Conservation (phyloP, 2,329 filamentous ascomycete genomes). For the Clonostachys byssicola region DNA sequence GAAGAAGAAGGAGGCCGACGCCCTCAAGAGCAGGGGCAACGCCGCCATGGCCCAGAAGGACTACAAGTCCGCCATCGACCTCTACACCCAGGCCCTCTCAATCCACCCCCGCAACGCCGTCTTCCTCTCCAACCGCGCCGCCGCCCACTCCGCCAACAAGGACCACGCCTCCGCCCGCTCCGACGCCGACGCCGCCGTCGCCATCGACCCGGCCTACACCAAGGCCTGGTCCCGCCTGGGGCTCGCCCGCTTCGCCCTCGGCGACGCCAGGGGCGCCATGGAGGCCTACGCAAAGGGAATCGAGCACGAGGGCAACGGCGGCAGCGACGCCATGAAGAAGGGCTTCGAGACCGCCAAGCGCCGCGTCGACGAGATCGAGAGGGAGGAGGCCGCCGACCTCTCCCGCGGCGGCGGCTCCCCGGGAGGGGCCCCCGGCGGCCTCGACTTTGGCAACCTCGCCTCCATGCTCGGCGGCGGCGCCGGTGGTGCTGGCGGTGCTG, state of each 20-base stretch:
- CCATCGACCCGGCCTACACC: slow-evolving; percentile 86
- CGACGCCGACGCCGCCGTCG: slow-evolving; percentile 88
- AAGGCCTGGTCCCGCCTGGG: slow-evolving; percentile 96
- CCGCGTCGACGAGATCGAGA: slow-evolving; percentile 74
- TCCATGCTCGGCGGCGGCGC: slow-evolving; percentile 63
- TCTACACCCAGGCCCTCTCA: slow-evolving; percentile 83
- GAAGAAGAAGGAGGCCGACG: slow-evolving; percentile 77
- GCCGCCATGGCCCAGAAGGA: slow-evolving; percentile 94
- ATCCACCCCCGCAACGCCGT: slow-evolving; percentile 85
- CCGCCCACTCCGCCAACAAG: slow-evolving; percentile 79
- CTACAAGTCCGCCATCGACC: slow-evolving; percentile 74
- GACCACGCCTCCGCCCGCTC: slow-evolving; percentile 80
- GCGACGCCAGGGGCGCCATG: slow-evolving; percentile 87
- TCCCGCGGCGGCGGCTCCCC: slow-evolving; percentile 44
- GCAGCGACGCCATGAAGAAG: slow-evolving; percentile 96
- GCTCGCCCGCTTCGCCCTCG: slow-evolving; percentile 85
- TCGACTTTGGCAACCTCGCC: slow-evolving; percentile 67
- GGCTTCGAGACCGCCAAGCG: slow-evolving; percentile 91
- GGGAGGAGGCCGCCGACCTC: slow-evolving; percentile 27
- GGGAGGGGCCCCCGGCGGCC: slow-evolving; percentile 52
- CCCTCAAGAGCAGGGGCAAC: slow-evolving; percentile 87
- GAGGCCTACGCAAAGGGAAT: slow-evolving; percentile 93
- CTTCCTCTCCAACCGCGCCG: slow-evolving; percentile 96
- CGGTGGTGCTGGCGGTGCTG: slow-evolving; percentile 59
- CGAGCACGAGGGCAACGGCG: slow-evolving; percentile 88